Evolutionary conservation across 1,284 basidiomycete genomes (phyloP).

Genomic region (Neotropicomus parvogracilis): DNA sequence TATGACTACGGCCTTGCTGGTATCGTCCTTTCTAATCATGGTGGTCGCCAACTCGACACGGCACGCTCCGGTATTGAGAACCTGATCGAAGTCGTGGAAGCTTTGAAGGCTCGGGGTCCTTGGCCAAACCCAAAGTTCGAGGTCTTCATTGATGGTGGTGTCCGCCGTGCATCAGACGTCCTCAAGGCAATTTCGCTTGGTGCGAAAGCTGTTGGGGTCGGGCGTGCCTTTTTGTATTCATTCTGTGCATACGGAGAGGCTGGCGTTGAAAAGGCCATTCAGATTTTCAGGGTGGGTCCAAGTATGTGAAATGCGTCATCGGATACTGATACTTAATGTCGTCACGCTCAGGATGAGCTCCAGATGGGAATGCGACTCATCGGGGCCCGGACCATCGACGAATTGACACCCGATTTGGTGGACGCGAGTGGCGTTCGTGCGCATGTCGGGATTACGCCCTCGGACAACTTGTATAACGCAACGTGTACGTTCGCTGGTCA

Average conservation of each 20-base stretch:
- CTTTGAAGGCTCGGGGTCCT: constrained; percentile 48
- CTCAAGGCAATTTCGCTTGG: constrained; percentile 72
- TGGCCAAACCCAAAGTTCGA: constrained; percentile 52
- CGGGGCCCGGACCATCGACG: constrained; percentile 52
- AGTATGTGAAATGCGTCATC: background rate
- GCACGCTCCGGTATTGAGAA: constrained; percentile 62
- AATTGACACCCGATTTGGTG: constrained; percentile 61
- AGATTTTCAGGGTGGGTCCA: constrained; percentile 43
- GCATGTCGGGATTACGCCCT: constrained; percentile 41
- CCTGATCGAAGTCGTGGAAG: constrained; percentile 59
- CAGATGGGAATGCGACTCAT: constrained; percentile 58
- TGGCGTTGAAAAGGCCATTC: constrained; percentile 49
- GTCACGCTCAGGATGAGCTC: constrained; percentile 49
- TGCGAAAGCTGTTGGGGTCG: constrained; percentile 57
- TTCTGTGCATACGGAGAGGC: constrained; percentile 65
- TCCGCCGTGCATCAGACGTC: constrained; percentile 66
- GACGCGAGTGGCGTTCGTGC: constrained; percentile 37
- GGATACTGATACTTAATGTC: constrained; percentile 10
- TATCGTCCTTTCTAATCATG: constrained; percentile 67
- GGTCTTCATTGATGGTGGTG: constrained; percentile 70
- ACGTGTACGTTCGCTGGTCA: constrained; percentile 44
- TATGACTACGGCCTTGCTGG: constrained; percentile 62
- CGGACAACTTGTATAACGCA: constrained; percentile 46
- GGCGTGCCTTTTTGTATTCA: constrained; percentile 60
- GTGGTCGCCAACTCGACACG: constrained; percentile 66